Percentiles rank a stretch among this genome's conserved stretches.
Conservation (phyloP, 257 asterid species). For the Ajuga chamaepitys region DNA sequence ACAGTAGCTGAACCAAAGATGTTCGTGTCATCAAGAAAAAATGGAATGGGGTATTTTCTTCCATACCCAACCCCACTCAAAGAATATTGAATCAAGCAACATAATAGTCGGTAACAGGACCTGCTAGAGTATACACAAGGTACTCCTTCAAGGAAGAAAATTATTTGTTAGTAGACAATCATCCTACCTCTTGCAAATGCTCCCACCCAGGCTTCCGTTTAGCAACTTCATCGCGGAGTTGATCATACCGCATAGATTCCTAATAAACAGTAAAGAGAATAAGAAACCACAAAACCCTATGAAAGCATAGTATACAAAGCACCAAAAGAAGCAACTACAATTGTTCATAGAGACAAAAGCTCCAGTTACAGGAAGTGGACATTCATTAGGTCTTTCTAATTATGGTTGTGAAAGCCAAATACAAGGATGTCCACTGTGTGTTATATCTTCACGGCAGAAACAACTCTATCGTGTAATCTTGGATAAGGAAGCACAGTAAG, state of each 20-base stretch:
- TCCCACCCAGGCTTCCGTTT: conserved; percentile 97
- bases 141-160: not conserved
- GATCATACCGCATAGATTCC: conserved; percentile 91
- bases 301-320: not conserved
- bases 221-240: conserved; percentile 79
- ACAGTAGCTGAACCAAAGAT: not conserved
- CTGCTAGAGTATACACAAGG: not conserved
- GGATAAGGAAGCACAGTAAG: conserved; percentile 6
- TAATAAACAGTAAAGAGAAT: conserved; percentile 21
- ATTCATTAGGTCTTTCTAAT: not conserved
- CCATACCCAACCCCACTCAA: too few relatives aligned
- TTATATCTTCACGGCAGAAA: not conserved
- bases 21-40: not conserved
- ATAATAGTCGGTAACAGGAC: not conserved
- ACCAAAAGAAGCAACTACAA: not conserved
- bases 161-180: not conserved
- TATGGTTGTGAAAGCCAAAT: not conserved
- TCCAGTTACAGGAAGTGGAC: not conserved
- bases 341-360: not conserved
- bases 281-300: conserved; percentile 6
- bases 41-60: too few relatives aligned
- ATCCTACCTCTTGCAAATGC: conserved; percentile 77
- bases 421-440: not conserved
- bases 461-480: not conserved
- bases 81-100: not conserved